Evolutionary conservation across 768 basidiomycete species (phyloP).

Genomic region (Boletus sp.): DNA sequence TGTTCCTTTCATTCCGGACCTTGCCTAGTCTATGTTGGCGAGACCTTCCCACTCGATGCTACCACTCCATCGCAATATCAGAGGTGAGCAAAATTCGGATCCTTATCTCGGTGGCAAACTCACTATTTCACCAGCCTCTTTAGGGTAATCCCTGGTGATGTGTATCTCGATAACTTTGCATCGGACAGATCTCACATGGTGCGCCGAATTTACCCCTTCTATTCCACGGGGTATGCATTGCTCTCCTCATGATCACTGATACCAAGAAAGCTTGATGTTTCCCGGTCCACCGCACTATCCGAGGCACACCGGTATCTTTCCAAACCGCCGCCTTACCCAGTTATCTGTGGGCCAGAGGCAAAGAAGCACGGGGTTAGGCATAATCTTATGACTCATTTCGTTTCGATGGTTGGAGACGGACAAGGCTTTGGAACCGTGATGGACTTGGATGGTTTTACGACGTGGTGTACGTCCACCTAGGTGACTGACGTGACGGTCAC

Average conservation of each 20-base stretch:
- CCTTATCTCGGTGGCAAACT: slow-evolving; percentile 5
- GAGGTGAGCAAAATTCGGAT: slow-evolving; percentile 38
- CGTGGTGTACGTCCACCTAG: slow-evolving; percentile 16
- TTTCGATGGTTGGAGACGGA: slow-evolving; percentile 41
- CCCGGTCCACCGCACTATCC: slow-evolving; percentile 1
- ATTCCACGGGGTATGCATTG: slow-evolving; percentile 4
- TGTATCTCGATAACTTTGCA: slow-evolving; percentile 58
- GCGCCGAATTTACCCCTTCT: slow-evolving; percentile 11
- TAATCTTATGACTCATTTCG: slow-evolving; percentile 60
- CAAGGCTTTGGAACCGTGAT: slow-evolving; percentile 42
- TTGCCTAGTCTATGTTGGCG: slow-evolving; percentile 42
- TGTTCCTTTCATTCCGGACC: slow-evolving; percentile 16
- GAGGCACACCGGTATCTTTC: slow-evolving; percentile 34
- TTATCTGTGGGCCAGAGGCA: slow-evolving; percentile 46
- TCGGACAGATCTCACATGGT: slow-evolving; percentile 81
- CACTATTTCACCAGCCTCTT: slow-evolving; percentile 45
- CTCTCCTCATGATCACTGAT: not conserved
- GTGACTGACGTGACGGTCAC: slow-evolving; percentile 25
- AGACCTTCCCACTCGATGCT: slow-evolving; percentile 40
- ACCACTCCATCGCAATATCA: slow-evolving; percentile 35
- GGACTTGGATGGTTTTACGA: slow-evolving; percentile 23
- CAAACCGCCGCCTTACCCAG: slow-evolving; percentile 48
- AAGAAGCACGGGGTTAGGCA: slow-evolving; percentile 37
- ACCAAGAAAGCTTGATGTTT: slow-evolving; percentile 5
- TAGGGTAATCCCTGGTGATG: slow-evolving; percentile 52